A percentile compares a stretch with the other conserved stretches of the same genome.
Conservation (phyloP, 352 stramenopile species). For the Phytophthora nicotianae region DNA sequence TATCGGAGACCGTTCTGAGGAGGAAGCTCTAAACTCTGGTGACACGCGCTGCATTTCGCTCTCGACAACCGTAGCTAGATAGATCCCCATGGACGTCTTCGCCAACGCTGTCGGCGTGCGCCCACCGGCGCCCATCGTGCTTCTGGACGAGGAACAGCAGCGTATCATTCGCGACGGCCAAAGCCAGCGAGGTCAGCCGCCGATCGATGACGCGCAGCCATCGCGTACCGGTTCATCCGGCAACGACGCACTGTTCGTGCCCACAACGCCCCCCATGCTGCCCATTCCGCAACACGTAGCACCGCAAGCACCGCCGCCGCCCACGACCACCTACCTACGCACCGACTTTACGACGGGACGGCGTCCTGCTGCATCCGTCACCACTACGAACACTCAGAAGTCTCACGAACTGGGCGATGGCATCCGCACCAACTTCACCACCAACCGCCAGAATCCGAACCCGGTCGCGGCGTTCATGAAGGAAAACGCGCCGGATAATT, state of each 20-base stretch:
- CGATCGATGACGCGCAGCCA: background rate
- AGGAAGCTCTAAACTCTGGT: slow-evolving; percentile 13
- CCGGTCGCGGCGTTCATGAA: slow-evolving; percentile 30
- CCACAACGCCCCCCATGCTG: slow-evolving; percentile 34
- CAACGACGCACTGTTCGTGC: slow-evolving; percentile 32
- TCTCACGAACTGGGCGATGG: slow-evolving; percentile 21
- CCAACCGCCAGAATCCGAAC: slow-evolving; percentile 29
- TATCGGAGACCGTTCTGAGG: slow-evolving; percentile 20
- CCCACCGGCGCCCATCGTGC: slow-evolving; percentile 30
- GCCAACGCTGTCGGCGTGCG: slow-evolving; percentile 19
- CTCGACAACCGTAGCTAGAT: background rate
- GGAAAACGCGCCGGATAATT: slow-evolving; percentile 7
- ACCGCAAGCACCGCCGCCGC: slow-evolving; percentile 21
- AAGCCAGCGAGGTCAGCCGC: background rate
- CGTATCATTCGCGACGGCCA: slow-evolving; percentile 37
- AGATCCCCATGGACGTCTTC: slow-evolving; percentile 26
- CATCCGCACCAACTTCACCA: slow-evolving; percentile 56
- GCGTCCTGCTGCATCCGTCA: slow-evolving; percentile 8
- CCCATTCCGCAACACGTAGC: slow-evolving; percentile 26
- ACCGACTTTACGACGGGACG: slow-evolving; percentile 50
- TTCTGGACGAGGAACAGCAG: slow-evolving; percentile 69
- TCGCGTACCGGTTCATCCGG: slow-evolving; percentile 16
- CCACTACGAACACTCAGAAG: slow-evolving; percentile 6
- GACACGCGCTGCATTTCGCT: slow-evolving; percentile 7
- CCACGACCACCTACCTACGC: slow-evolving; percentile 38